Evolutionary conservation across 306 rosid genomes (phyloP).

Genomic region (Prunus mongolica): DNA sequence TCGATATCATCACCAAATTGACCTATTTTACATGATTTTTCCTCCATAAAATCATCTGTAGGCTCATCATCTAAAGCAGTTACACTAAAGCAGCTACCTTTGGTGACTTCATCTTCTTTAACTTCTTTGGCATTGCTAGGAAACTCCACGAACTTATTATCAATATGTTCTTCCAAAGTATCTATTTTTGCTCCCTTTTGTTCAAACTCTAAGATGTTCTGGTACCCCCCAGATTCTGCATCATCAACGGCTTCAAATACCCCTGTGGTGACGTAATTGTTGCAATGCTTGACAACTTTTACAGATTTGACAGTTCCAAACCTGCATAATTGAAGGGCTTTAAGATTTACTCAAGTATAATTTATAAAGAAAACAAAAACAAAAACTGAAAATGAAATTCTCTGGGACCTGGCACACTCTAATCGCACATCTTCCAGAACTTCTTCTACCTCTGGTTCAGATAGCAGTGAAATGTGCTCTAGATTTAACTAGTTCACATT

Average conservation of each 20-base stretch:
- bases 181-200: slow-evolving; percentile 18
- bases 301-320: slow-evolving; percentile 79
- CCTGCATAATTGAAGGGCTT: slow-evolving; percentile 42
- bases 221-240: slow-evolving; percentile 27
- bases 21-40: slow-evolving; percentile 29
- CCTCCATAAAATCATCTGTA: slow-evolving; percentile 20
- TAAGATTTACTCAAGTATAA: slow-evolving; percentile 6
- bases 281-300: slow-evolving; percentile 49
- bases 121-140: slow-evolving; percentile 18
- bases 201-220: slow-evolving; percentile 3
- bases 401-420: slow-evolving; percentile 88
- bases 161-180: slow-evolving; percentile 20
- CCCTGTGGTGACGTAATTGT: slow-evolving; percentile 25
- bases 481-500: slow-evolving; percentile 47
- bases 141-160: slow-evolving; percentile 12
- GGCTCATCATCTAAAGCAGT: slow-evolving; percentile 15
- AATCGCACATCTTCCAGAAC: slow-evolving; percentile 77
- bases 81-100: background rate
- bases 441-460: slow-evolving; percentile 63
- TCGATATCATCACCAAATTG: slow-evolving; percentile 24
- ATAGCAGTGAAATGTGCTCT: slow-evolving; percentile 41
- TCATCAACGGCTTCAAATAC: slow-evolving; percentile 24
- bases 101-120: slow-evolving; percentile 29
- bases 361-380: background rate
- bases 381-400: slow-evolving; percentile 14